Evolutionary conservation across 2,329 filamentous ascomycete genomes (phyloP), one percentile per base, ranked within the genome.

Genomic region (Fusarium ramigenum): DNA sequence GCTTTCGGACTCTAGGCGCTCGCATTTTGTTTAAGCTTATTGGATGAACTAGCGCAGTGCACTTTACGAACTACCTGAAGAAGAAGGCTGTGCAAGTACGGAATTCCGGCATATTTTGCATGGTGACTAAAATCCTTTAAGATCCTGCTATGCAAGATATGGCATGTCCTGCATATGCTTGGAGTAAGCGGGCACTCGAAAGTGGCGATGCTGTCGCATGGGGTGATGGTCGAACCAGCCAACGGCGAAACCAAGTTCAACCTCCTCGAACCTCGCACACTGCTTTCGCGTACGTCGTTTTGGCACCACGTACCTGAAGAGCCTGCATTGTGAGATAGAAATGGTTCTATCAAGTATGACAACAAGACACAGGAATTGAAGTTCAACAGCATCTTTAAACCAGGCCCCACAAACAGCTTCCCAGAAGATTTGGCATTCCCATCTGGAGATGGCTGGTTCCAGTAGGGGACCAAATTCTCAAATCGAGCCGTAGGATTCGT

Each of bases 161-260:
- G 34, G 7, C 4, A n/a, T 18, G 50, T n/a, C 28, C 0, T 54
- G 50, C 19, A 28, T 18, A 5, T 4, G 0, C 2, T 28, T 0
- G 19, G 2, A n/a, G 50, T 54, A 39, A 40, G 50, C 23, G 23
- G 23, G 50, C 14, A 39, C 18, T 18, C 18, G 18, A 18, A 5
- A 7, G 9, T 53, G 50, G 50, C 36, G 34, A 39, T 39, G 50
- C 19, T 11, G 4, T 18, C 2, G 28, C 14, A 53, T n/a, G 12
- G 9, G 19, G 34, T 10, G 9, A 28, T 21, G 0, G 0, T n/a
- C 34, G 18, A 16, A 53, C 9, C 5, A 25, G n/a, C 2, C 4
- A 4, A 16, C 3, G 34, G 9, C 14, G 5, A 16, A n/a, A 53
- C 6, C 32, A 53, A 28, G 18, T 6, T 3, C 5, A 21, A 4